Evolutionary conservation across 2,329 filamentous ascomycete genomes (phyloP).

Genomic region (Aspergillus udagawae): DNA sequence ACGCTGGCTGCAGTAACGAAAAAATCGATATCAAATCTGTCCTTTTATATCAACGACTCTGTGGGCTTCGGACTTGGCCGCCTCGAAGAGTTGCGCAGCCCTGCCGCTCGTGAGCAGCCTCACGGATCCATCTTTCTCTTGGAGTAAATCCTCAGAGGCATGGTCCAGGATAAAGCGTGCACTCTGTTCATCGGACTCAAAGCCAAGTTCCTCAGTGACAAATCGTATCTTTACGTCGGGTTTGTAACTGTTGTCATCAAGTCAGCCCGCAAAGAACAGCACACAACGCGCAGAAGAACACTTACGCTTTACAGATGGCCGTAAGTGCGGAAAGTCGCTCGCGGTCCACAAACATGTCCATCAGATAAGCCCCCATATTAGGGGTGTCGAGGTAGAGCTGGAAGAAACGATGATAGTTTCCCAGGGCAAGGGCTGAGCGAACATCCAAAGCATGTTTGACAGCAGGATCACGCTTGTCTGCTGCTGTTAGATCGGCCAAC

Average conservation of each 20-base stretch:
- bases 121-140: slow-evolving; percentile 71
- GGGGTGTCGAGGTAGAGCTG: slow-evolving; percentile 89
- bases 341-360: slow-evolving; percentile 97
- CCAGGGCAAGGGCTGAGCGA: slow-evolving; percentile 83
- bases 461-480: slow-evolving; percentile 82
- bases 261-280: slow-evolving; percentile 43
- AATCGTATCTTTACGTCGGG: slow-evolving; percentile 84
- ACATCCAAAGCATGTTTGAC: slow-evolving; percentile 91
- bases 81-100: slow-evolving; percentile 69
- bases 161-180: slow-evolving; percentile 85
- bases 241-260: slow-evolving; percentile 66
- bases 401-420: slow-evolving; percentile 98
- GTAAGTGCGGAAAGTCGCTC: slow-evolving; percentile 88
- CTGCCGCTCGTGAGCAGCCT: slow-evolving; percentile 70
- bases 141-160: slow-evolving; percentile 68
- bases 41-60: slow-evolving; percentile 93
- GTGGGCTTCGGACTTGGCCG: slow-evolving; percentile 69
- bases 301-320: slow-evolving; percentile 93
- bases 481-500: slow-evolving; percentile 95
- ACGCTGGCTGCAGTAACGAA: slow-evolving; percentile 4
- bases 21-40: slow-evolving; percentile 59
- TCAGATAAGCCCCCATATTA: slow-evolving; percentile 95
- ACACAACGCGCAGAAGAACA: slow-evolving; percentile 22
- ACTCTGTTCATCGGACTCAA: slow-evolving; percentile 87
- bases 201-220: slow-evolving; percentile 91